Evolutionary conservation across 2,329 filamentous ascomycete genomes (phyloP).

Genomic region (Diaporthe amygdali): DNA sequence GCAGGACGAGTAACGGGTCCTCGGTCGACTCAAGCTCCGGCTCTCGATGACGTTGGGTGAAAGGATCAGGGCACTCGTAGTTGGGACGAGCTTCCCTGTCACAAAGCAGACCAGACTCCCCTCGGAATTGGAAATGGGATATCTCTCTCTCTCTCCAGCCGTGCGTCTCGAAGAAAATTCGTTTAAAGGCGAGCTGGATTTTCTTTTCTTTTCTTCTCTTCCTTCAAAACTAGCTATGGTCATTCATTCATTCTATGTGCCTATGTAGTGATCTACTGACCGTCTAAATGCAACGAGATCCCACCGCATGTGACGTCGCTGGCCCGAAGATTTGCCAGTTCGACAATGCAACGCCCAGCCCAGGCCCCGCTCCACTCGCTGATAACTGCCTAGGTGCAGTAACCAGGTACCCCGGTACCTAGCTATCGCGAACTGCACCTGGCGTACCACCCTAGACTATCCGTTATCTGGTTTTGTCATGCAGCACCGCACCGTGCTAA

Average conservation of each 20-base stretch:
- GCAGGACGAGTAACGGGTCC: not conserved
- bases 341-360: not conserved
- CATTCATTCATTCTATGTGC: not conserved
- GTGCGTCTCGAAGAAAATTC: not conserved
- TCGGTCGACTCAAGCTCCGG: constrained; percentile 4
- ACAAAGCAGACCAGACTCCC: not conserved
- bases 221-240: not conserved
- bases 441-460: not conserved
- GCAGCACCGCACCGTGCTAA: no score
- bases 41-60: not conserved
- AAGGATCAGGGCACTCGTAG: not conserved
- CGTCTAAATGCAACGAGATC: not conserved
- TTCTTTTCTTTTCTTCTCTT: no score
- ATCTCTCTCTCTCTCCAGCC: not conserved
- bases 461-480: not conserved
- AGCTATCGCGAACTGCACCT: no score
- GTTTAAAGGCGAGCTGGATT: not conserved
- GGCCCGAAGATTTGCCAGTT: not conserved
- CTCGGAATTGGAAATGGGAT: not conserved
- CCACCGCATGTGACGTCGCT: not conserved
- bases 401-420: no score
- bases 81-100: not conserved
- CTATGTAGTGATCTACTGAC: not conserved
- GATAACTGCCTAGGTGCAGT: no score
- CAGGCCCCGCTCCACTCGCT: not conserved